A percentile compares a stretch with the other conserved stretches of the same genome.
phyloP scores from a whole-genome alignment of 371 early-diverging fungal species.

The Mucor lusitanicus region DNA sequence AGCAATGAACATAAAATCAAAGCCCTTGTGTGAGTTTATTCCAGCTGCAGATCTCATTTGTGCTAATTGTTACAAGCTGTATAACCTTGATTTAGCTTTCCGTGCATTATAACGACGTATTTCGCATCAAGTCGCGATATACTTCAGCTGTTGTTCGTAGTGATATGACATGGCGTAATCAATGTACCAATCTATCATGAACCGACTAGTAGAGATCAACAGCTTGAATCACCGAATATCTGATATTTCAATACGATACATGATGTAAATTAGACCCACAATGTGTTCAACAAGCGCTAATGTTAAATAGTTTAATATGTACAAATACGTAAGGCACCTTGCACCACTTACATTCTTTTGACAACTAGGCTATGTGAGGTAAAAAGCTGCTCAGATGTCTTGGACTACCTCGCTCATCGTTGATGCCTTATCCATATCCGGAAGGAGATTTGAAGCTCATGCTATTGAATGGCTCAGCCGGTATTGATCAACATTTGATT shows the following conservation, averaged over 20 bases:
- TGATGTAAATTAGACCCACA: background rate
- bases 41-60: background rate
- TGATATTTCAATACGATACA: background rate
- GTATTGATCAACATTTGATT: no score
- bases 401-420: no score
- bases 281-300: background rate
- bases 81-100: background rate
- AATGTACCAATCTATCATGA: background rate
- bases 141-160: no score
- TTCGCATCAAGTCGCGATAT: no score
- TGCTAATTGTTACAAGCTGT: background rate
- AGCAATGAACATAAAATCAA: background rate
- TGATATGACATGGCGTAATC: background rate
- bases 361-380: no score
- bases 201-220: background rate
- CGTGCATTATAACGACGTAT: background rate
- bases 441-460: no score
- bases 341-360: no score
- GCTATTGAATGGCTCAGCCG: no score
- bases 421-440: no score
- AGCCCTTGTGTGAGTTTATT: background rate
- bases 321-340: background rate
- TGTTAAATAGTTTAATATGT: background rate
- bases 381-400: no score
- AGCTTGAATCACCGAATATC: background rate